Conservation (phyloP, 768 basidiomycete species). For the Gloeopeniophorella convolvens region DNA sequence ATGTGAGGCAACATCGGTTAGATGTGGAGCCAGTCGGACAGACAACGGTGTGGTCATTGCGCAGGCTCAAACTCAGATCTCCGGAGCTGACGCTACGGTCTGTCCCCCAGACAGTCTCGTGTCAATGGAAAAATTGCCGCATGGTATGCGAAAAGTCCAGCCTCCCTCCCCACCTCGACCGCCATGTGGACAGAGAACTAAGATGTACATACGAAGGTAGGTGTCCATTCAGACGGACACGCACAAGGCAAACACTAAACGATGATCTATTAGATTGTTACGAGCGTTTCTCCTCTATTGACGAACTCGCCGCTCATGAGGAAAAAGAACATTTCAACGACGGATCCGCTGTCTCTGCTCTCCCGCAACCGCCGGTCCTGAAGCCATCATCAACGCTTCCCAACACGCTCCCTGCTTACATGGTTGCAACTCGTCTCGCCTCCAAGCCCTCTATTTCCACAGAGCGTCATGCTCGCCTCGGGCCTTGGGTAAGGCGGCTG, state of each 20-base stretch:
- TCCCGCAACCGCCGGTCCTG: conserved; percentile 8
- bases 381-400: background rate
- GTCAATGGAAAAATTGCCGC: conserved; percentile 18
- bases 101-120: conserved; percentile 15
- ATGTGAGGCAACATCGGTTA: conserved; percentile 15
- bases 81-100: background rate
- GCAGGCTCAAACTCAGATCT: background rate
- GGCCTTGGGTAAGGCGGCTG: conserved; percentile 12
- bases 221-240: background rate
- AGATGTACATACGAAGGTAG: conserved; percentile 13
- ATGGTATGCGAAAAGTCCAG: conserved; percentile 17
- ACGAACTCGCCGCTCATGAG: conserved; percentile 11
- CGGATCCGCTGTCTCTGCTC: conserved; percentile 3
- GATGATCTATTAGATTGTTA: conserved; percentile 13
- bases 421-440: background rate
- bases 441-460: conserved; percentile 9
- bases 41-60: conserved; percentile 5
- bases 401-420: conserved; percentile 8
- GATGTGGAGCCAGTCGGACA: conserved; percentile 12
- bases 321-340: conserved; percentile 12
- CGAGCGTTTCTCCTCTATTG: conserved; percentile 11
- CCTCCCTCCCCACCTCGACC: conserved; percentile 10
- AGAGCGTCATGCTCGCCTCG: conserved; percentile 16
- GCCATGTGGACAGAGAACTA: conserved; percentile 13
- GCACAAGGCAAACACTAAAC: background rate